phyloP scores from a whole-genome alignment of 2,329 filamentous ascomycete genomes.

The Aurifilum marmelostoma region DNA sequence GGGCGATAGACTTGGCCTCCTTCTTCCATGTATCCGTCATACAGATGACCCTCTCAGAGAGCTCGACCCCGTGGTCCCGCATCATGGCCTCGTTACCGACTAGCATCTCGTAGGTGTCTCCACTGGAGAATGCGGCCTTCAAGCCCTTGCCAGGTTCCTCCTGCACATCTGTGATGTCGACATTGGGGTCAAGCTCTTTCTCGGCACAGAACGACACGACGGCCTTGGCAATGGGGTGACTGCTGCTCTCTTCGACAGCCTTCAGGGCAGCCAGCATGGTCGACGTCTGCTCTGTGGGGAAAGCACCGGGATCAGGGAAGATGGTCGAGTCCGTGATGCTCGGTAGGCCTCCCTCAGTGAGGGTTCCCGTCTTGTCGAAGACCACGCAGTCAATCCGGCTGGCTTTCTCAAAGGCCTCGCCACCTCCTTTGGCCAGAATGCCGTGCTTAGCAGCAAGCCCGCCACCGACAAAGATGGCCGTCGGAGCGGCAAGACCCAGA shows the following conservation, averaged over 20 bases:
- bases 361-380: constrained; percentile 87
- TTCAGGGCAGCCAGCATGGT: constrained; percentile 58
- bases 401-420: constrained; percentile 84
- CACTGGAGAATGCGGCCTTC: constrained; percentile 54
- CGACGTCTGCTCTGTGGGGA: constrained; percentile 33
- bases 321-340: constrained; percentile 62
- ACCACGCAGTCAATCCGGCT: constrained; percentile 78
- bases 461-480: constrained; percentile 81
- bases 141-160: constrained; percentile 75
- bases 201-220: constrained; percentile 64
- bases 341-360: constrained; percentile 75
- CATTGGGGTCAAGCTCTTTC: constrained; percentile 35
- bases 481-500: constrained; percentile 81
- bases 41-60: constrained; percentile 41
- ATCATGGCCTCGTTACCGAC: constrained; percentile 78
- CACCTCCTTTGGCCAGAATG: constrained; percentile 81
- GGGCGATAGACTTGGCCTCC: constrained; percentile 65
- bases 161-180: constrained; percentile 51
- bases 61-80: constrained; percentile 47
- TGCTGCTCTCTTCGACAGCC: constrained; percentile 70
- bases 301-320: constrained; percentile 38
- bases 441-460: constrained; percentile 79
- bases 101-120: constrained; percentile 54
- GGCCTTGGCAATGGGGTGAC: constrained; percentile 74
- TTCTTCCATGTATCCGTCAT: constrained; percentile 60